A percentile compares a stretch with the other conserved stretches of the same genome.
Evolutionary conservation across 2,329 filamentous ascomycete species (phyloP).

Genomic region (Mycosphaerelloides madeirae): DNA sequence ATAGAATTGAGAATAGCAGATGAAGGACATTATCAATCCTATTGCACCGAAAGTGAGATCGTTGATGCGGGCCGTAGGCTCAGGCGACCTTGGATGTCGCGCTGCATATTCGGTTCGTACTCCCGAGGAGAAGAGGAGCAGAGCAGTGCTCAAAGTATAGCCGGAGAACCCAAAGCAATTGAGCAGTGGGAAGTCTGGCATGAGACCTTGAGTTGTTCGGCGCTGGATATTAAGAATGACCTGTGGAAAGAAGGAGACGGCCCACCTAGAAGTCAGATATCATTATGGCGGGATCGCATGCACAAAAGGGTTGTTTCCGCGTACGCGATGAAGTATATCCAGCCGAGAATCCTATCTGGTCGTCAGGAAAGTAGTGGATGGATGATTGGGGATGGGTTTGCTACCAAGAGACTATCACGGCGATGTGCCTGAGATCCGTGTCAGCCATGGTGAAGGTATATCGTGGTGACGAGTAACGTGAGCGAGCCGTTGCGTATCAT

Average conservation of each 20-base stretch:
- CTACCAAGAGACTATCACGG: conserved; percentile 17
- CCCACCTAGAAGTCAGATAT: conserved; percentile 48
- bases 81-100: conserved; percentile 66
- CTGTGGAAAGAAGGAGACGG: conserved; percentile 88
- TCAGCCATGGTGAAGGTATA: background rate
- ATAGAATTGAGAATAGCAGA: conserved; percentile 75
- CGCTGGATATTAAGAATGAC: conserved; percentile 72
- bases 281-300: no score
- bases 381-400: background rate
- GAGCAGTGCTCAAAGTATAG: conserved; percentile 66
- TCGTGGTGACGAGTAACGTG: no score
- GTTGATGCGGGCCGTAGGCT: conserved; percentile 82
- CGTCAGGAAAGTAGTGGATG: background rate
- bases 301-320: no score
- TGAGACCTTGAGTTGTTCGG: conserved; percentile 73
- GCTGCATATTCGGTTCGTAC: conserved; percentile 79
- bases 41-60: conserved; percentile 85
- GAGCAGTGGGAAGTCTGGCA: conserved; percentile 79
- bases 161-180: conserved; percentile 68
- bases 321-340: conserved; percentile 24
- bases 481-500: background rate
- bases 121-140: conserved; percentile 72
- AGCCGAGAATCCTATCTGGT: conserved; percentile 26
- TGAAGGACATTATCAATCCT: conserved; percentile 64
- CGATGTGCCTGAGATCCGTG: conserved; percentile 1